These are phyloP conservation scores for Neurospora sp. DNA, from an alignment of 495 filamentous ascomycete genomes.

Conservation along the genomic window DNA sequence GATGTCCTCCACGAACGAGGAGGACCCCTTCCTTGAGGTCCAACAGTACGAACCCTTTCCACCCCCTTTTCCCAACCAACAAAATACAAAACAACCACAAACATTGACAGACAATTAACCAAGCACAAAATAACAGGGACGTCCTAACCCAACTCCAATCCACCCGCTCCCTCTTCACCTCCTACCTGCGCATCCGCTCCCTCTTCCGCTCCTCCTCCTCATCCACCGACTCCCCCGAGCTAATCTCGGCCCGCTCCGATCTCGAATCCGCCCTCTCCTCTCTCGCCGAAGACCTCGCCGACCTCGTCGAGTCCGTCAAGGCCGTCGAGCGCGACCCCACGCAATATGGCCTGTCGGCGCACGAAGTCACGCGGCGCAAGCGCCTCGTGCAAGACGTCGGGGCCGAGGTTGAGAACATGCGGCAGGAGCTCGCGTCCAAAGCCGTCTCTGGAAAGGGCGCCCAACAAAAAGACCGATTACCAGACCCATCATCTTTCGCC, in stretches of 20 bases:
- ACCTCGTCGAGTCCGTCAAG: constrained; percentile 78
- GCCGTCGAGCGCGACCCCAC: constrained; percentile 86
- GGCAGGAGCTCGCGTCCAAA: constrained; percentile 59
- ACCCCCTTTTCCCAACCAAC: neutral
- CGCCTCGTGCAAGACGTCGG: constrained; percentile 84
- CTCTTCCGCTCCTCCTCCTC: constrained; percentile 40
- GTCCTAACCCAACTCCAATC: constrained; percentile 70
- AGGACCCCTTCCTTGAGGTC: constrained; percentile 89
- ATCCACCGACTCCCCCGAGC: constrained; percentile 55
- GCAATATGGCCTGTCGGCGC: constrained; percentile 73
- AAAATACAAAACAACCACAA: neutral
- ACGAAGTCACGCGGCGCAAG: constrained; percentile 72
- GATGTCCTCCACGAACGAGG: constrained; percentile 63
- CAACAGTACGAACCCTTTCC: constrained; percentile 52
- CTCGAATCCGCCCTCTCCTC: constrained; percentile 67
- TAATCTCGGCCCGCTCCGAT: constrained; percentile 70
- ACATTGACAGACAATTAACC: too few relatives aligned
- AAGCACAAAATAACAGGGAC: constrained; percentile 45
- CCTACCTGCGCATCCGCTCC: constrained; percentile 91
- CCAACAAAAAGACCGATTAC: constrained; percentile 32
- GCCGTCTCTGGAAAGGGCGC: constrained; percentile 4
- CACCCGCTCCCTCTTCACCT: constrained; percentile 78
- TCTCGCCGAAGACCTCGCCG: constrained; percentile 75
- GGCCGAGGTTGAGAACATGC: constrained; percentile 79
- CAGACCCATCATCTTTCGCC: constrained; percentile 62